These are phyloP conservation scores for Zygosaccharomyces bailii DNA, from an alignment of 805 yeast species.

Conservation along the genomic window DNA sequence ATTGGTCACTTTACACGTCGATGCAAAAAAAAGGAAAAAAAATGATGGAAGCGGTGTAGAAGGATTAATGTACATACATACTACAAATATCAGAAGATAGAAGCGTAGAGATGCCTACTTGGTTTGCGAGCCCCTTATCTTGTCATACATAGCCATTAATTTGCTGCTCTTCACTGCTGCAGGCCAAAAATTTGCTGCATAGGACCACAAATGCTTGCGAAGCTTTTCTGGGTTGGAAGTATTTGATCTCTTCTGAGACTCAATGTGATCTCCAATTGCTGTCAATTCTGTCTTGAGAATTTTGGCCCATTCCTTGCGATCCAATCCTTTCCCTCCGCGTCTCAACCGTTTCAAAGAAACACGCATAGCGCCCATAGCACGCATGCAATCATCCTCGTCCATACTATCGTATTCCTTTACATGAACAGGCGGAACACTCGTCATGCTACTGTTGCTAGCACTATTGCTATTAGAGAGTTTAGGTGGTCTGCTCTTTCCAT, in stretches of 20 bases:
- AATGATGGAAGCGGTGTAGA: neutral
- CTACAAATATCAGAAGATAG: no score
- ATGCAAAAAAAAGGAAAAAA: neutral
- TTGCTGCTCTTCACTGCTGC: conserved; percentile 71
- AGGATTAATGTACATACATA: no score
- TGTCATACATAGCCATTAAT: conserved; percentile 71
- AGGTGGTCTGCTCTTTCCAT: conserved; percentile 8
- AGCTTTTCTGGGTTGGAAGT: conserved; percentile 39
- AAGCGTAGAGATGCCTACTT: no score
- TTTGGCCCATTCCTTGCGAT: conserved; percentile 73
- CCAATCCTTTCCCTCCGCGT: conserved; percentile 69
- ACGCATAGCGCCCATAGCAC: conserved; percentile 60
- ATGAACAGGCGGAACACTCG: conserved; percentile 13
- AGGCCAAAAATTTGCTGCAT: conserved; percentile 85
- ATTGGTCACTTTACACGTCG: neutral
- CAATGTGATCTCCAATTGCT: conserved; percentile 72
- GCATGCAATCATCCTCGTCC: conserved; percentile 71
- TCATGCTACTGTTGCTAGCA: conserved; percentile 4
- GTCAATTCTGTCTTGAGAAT: conserved; percentile 63
- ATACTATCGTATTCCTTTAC: conserved; percentile 64
- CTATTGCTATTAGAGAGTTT: conserved; percentile 7
- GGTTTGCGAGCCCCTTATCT: conserved; percentile 36
- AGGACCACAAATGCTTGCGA: conserved; percentile 75
- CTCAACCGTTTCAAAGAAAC: conserved; percentile 62
- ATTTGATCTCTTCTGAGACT: conserved; percentile 34